These are phyloP conservation scores for Ophiocordyceps camponoti-saundersi DNA, from an alignment of 2,329 filamentous ascomycete genomes.

Conservation along the genomic window DNA sequence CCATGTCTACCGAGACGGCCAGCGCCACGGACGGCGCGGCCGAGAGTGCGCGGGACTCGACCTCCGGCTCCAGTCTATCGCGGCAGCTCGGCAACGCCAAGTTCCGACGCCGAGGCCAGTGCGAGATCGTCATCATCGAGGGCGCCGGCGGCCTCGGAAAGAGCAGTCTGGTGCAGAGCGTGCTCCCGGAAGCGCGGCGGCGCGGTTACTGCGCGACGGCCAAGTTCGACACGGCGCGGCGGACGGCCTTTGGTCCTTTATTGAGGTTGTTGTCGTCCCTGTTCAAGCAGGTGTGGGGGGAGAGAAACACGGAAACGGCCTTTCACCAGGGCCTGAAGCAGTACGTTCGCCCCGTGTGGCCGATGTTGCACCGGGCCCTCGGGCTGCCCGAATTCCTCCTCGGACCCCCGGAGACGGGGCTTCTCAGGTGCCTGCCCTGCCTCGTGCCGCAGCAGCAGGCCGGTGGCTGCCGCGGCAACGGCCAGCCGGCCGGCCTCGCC, in stretches of 20 bases:
- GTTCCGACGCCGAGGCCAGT: slow-evolving; percentile 43
- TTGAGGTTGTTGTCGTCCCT: slow-evolving; percentile 48
- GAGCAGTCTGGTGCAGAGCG: slow-evolving; percentile 45
- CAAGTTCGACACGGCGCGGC: slow-evolving; percentile 46
- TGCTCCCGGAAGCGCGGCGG: slow-evolving; percentile 41
- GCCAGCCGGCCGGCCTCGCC: slow-evolving; percentile 8
- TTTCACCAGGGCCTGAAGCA: slow-evolving; percentile 46
- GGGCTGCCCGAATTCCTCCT: slow-evolving; percentile 55
- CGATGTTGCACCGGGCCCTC: slow-evolving; percentile 42
- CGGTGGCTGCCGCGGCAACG: slow-evolving; percentile 10
- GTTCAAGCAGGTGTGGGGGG: slow-evolving; percentile 51
- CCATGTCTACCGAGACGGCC: slow-evolving; percentile 29
- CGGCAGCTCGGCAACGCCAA: slow-evolving; percentile 38
- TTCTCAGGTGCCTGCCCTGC: slow-evolving; percentile 11
- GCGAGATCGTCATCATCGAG: slow-evolving; percentile 44
- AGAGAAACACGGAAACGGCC: slow-evolving; percentile 45
- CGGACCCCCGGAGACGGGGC: slow-evolving; percentile 25
- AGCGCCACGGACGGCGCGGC: slow-evolving; percentile 27
- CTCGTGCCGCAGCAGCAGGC: slow-evolving; percentile 19
- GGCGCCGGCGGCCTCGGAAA: slow-evolving; percentile 49
- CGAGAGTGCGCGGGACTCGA: slow-evolving; percentile 16
- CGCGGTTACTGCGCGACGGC: slow-evolving; percentile 48
- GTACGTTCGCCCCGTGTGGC: slow-evolving; percentile 47
- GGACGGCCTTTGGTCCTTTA: slow-evolving; percentile 44
- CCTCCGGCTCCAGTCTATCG: slow-evolving; percentile 28